Base-by-base conservation (phyloP, 805 yeast species). In the Blastobotrys robertii region DNA sequence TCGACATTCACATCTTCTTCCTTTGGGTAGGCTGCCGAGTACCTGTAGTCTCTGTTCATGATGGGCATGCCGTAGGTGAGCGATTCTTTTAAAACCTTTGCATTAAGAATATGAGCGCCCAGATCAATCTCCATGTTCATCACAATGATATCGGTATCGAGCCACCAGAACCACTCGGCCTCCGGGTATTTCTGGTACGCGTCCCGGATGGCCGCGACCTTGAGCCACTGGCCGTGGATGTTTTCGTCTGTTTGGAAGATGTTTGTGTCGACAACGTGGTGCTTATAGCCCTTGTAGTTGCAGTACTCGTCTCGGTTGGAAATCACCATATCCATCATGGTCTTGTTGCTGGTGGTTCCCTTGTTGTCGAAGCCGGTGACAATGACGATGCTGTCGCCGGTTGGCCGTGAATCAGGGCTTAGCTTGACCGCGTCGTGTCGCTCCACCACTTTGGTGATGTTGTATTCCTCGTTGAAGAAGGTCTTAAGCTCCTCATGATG, bases 81-180 rank as follows among this genome's bases (percentile, higher is more conserved):
- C 7, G 56, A 44, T 8, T 52, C 38, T n/a, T 34, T 38, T 34
- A 62, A 41, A 2, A 51, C 59, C 11, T 47, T 37, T 7, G 63
- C 59, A 30, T 51, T 39, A 11, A 62, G 45, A 5, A 62, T 36
- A 32, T 55, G 56, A 8, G 43, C 41, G 1, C 52, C 59, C 10
- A 62, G 45, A 28, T 56, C 58, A 13, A 56, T 34, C 10, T 46
- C 38, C 3, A 54, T 52, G 30, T 59, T 58, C 59, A 60, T 58
- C 39, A 62, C 54, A 16, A 62, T 44, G 10, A 57, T 56, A 34
- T 62, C 66, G 8, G 52, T 46, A 43, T 62, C 66, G n/a, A 63
- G 50, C 65, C 64, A 62, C 62, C 63, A 60, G 30, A 62, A 47
- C 66, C 66, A 62, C 39, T 62, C 62, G 11, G 55, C 62, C 2